Evolutionary conservation across 2,329 filamentous ascomycete genomes (phyloP).

Genomic region (Aspergillus glaucus): DNA sequence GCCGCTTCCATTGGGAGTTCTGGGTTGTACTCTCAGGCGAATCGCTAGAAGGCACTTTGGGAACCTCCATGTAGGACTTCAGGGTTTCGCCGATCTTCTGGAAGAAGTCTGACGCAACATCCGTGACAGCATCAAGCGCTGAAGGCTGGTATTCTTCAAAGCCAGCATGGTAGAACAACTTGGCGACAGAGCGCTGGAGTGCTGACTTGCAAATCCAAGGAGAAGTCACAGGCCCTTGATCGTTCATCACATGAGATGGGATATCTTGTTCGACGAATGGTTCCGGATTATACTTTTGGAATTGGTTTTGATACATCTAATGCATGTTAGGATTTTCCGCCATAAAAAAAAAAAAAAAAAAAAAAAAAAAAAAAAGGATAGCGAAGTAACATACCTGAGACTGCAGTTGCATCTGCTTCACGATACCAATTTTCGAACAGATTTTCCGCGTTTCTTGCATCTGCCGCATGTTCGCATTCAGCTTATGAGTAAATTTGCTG

Average conservation of each 20-base stretch:
- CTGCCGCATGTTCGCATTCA: slow-evolving; percentile 86
- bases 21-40: slow-evolving; percentile 35
- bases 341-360: background rate
- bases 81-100: slow-evolving; percentile 73
- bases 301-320: slow-evolving; percentile 94
- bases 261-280: slow-evolving; percentile 83
- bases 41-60: slow-evolving; percentile 58
- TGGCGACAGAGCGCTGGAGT: slow-evolving; percentile 82
- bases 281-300: slow-evolving; percentile 89
- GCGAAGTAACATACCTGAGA: slow-evolving; percentile 61
- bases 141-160: slow-evolving; percentile 97
- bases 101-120: slow-evolving; percentile 85
- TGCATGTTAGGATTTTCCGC: slow-evolving; percentile 6
- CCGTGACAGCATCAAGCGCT: slow-evolving; percentile 81
- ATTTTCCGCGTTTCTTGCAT: slow-evolving; percentile 96
- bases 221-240: slow-evolving; percentile 82
- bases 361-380: background rate
- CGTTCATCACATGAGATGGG: slow-evolving; percentile 80
- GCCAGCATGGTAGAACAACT: slow-evolving; percentile 91
- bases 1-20: slow-evolving; percentile 50
- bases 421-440: slow-evolving; percentile 91
- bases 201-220: slow-evolving; percentile 75
- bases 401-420: slow-evolving; percentile 99
- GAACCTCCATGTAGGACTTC: slow-evolving; percentile 74
- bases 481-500: slow-evolving; percentile 67